Evolutionary conservation across 164 flowering plant genomes (phyloP).

Genomic region (Chimonanthus praecox): DNA sequence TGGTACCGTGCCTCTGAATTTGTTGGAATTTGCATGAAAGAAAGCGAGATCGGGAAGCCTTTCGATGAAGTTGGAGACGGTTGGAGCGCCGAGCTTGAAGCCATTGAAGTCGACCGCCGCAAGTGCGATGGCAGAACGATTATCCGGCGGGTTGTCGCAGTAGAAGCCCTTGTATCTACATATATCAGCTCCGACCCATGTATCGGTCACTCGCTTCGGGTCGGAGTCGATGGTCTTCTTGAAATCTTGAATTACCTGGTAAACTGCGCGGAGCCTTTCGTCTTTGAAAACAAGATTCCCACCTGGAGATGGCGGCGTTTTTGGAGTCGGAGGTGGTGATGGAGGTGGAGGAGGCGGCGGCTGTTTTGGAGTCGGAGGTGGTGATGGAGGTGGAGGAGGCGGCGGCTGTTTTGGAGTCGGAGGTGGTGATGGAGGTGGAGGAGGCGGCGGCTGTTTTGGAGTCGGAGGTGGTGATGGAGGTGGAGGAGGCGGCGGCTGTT

Average conservation of each 20-base stretch:
- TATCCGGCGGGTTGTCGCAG: constrained; percentile 47
- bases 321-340: background rate
- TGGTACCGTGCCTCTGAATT: constrained; percentile 22
- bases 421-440: background rate
- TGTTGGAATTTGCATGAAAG: constrained; percentile 45
- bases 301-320: constrained; percentile 13
- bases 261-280: constrained; percentile 16
- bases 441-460: background rate
- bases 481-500: background rate
- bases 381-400: background rate
- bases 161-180: constrained; percentile 57
- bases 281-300: constrained; percentile 19
- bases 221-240: constrained; percentile 39
- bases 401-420: background rate
- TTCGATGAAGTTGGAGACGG: constrained; percentile 21
- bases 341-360: background rate
- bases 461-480: background rate
- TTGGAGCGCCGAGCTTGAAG: constrained; percentile 18
- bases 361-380: background rate
- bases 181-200: constrained; percentile 53
- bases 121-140: constrained; percentile 16
- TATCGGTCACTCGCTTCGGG: constrained; percentile 32
- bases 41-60: constrained; percentile 30
- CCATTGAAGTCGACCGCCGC: constrained; percentile 43
- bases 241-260: constrained; percentile 43